Percentiles rank a stretch among this genome's conserved stretches.
These are phyloP conservation scores for Drechslera avenae DNA, from an alignment of 2,329 filamentous ascomycete genomes.

Conservation along the genomic window DNA sequence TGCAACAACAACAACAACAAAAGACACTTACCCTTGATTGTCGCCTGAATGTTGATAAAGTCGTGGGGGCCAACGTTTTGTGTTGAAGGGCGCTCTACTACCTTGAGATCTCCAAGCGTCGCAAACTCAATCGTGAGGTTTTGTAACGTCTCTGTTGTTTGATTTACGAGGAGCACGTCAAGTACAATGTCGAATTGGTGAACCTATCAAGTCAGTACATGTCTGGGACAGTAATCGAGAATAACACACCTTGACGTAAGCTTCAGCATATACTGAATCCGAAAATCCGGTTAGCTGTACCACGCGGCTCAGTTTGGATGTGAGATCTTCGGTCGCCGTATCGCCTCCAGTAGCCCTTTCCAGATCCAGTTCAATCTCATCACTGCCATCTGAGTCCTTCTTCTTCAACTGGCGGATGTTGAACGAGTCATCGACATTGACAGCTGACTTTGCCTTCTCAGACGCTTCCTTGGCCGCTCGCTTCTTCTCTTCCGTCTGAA, in stretches of 20 bases:
- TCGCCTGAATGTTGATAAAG: slow-evolving; percentile 97
- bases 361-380: slow-evolving; percentile 86
- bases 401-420: slow-evolving; percentile 91
- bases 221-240: too few relatives aligned
- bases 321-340: slow-evolving; percentile 78
- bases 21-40: slow-evolving; percentile 85
- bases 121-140: slow-evolving; percentile 98
- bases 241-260: slow-evolving; percentile 80
- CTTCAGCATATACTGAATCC: slow-evolving; percentile 97
- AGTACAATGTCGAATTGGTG: slow-evolving; percentile 98
- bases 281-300: slow-evolving; percentile 98
- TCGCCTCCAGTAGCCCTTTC: slow-evolving; percentile 95
- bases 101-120: slow-evolving; percentile 96
- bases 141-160: slow-evolving; percentile 93
- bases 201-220: slow-evolving; percentile 50
- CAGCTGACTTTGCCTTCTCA: slow-evolving; percentile 89
- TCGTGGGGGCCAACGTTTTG: slow-evolving; percentile 95
- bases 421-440: slow-evolving; percentile 95
- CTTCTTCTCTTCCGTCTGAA: slow-evolving; percentile 97
- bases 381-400: slow-evolving; percentile 77
- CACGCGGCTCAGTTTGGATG: slow-evolving; percentile 92
- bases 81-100: slow-evolving; percentile 93
- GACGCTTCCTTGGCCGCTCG: slow-evolving; percentile 90
- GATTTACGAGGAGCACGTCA: slow-evolving; percentile 95
- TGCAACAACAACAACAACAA: slow-evolving; percentile 47